Evolutionary conservation across 352 stramenopile genomes (phyloP).

Genomic region (Pythium scleroteichum): DNA sequence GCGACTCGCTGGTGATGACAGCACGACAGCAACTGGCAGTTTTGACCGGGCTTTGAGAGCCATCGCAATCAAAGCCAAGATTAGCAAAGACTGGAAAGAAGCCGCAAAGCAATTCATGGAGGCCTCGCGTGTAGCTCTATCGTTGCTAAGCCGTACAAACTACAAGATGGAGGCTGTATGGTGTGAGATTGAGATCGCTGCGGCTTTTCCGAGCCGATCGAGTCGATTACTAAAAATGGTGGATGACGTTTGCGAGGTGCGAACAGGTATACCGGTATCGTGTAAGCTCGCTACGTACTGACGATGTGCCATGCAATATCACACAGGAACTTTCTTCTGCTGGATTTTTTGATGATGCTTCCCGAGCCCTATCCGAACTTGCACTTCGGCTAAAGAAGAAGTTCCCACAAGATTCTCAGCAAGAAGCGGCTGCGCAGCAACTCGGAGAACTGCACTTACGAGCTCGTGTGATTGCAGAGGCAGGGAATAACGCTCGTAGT

Average conservation of each 20-base stretch:
- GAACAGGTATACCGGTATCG: background rate
- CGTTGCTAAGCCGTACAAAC: constrained; percentile 42
- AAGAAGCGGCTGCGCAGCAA: constrained; percentile 15
- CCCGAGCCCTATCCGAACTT: constrained; percentile 55
- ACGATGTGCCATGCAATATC: background rate
- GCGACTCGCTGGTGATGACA: background rate
- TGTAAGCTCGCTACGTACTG: no score
- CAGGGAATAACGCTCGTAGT: constrained; percentile 46
- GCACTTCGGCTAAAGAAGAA: constrained; percentile 59
- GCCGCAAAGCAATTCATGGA: constrained; percentile 53
- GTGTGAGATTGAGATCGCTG: constrained; percentile 61
- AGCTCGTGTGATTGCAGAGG: constrained; percentile 55
- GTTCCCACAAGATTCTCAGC: constrained; percentile 42
- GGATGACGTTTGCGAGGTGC: constrained; percentile 51
- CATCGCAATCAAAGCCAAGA: constrained; percentile 67
- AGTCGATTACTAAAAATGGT: constrained; percentile 46
- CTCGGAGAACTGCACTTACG: constrained; percentile 46
- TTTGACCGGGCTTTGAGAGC: constrained; percentile 56
- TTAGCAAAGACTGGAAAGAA: constrained; percentile 70
- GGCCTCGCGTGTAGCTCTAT: constrained; percentile 40
- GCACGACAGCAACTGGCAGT: constrained; percentile 23
- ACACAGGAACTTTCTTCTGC: constrained; percentile 44
- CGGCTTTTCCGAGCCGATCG: constrained; percentile 38
- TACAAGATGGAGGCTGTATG: constrained; percentile 67
- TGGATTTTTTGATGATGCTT: constrained; percentile 74